Base-by-base conservation (phyloP, 2,329 filamentous ascomycete genomes). In the Aspergillus glaucus region DNA sequence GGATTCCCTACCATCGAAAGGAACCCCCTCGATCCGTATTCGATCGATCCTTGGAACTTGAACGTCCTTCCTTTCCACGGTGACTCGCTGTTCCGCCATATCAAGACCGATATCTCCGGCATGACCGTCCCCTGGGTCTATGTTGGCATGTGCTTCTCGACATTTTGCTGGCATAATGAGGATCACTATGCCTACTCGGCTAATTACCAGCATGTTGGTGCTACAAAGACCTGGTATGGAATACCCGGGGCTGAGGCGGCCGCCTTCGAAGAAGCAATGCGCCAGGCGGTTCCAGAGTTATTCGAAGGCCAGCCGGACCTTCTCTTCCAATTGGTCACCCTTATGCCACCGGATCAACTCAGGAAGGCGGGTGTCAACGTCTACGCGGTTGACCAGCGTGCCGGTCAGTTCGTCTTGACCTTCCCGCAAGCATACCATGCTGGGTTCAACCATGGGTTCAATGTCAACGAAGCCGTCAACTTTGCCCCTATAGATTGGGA, bases 121-220 rank as follows among this genome's bases (percentile, higher is more conserved):
- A 98, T 98, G 93, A 98, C 93, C 0, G 92, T 98, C 6, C 93
- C 93, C 0, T 98, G 93, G 93, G 83, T 98, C 3, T 98, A 98
- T 64, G 93, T 98, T 3, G 93, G 93, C 53, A 98, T 98, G 93
- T 94, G 95, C 36, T 98, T 98, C 66, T 98, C 93, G 0, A 97
- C 93, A 0, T 98, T 98, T 64, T 98, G 93, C 69, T 98, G 93
- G 93, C 93, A 98, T 67, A 96, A 95, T 55, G 93, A 98, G 63
- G 93, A 98, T 62, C 93, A 98, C 64, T 96, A 95, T 65, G 86
- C 93, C 2, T 98, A 97, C 65, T 98, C 93, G 0, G 87, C 93
- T 46, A 98, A 98, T 58, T 98, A 97, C 61, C 93, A 98, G 66
- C 93, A 98, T 62, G 95, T 98, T 61, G 93, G 93, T 8, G 90